Conservation (phyloP, 208 protist species). For the Leishmania aethiopica region DNA sequence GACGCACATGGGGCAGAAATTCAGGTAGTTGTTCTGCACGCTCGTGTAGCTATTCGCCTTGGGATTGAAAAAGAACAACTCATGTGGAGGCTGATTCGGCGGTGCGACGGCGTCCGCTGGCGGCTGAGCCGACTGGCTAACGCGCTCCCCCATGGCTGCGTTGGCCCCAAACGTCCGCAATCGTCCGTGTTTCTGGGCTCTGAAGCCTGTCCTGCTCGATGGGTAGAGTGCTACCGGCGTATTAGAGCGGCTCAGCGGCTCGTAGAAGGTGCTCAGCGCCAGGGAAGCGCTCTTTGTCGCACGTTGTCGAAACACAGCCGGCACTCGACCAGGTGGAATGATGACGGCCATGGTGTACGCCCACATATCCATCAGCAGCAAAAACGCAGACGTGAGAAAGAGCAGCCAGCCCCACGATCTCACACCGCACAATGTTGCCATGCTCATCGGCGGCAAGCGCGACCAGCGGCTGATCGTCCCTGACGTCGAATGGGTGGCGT, state of each 20-base stretch:
- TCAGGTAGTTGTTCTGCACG: conserved; percentile 57
- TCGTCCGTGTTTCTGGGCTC: conserved; percentile 28
- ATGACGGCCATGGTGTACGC: conserved; percentile 76
- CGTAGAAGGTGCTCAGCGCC: conserved; percentile 68
- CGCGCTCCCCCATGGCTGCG: neutral
- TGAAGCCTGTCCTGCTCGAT: conserved; percentile 11
- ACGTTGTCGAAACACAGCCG: conserved; percentile 68
- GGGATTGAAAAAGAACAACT: conserved; percentile 69
- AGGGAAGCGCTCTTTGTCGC: conserved; percentile 66
- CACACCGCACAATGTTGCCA: conserved; percentile 20
- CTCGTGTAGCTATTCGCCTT: conserved; percentile 64
- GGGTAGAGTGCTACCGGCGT: conserved; percentile 26
- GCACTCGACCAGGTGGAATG: conserved; percentile 69
- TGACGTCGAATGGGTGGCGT: neutral
- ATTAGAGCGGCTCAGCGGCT: conserved; percentile 42
- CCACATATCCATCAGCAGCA: conserved; percentile 71
- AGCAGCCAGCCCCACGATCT: conserved; percentile 51
- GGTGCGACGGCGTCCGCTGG: neutral
- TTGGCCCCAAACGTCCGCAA: conserved; percentile 22
- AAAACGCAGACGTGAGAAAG: conserved; percentile 56
- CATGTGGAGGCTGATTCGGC: conserved; percentile 8
- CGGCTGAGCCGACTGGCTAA: neutral
- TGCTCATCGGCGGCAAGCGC: conserved; percentile 9
- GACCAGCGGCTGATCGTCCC: conserved; percentile 14
- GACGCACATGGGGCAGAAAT: conserved; percentile 83